Evolutionary conservation across 805 yeast species (phyloP), one percentile per base, ranked within the genome.

Genomic region (Spencermartinsiella europaea): DNA sequence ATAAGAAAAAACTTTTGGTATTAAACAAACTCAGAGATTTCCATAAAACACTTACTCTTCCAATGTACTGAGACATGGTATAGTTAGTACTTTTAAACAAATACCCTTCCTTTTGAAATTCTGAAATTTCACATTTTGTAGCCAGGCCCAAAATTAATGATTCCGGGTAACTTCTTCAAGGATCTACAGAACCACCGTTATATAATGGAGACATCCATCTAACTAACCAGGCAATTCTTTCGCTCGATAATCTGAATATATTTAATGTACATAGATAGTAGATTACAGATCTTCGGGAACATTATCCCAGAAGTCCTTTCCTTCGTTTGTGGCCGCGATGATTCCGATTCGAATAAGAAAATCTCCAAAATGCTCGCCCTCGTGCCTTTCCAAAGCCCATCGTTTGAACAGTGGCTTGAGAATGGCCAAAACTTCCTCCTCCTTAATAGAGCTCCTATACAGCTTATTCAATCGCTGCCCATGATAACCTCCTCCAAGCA

Each of bases 331-430:
- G 52, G 90, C 93, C 60, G 81, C 82, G 62, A 91, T 88, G 49
- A 87, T 77, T n/a, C 95, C 96, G 41, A 72, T 76, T 70, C 98
- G 81, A 54, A 91, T 76, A 54, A 85, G 78, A 73, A 85, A 91
- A 65, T 91, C 98, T 62, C 98, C 98, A 60, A 91, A 91, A 46
- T 87, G 96, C 67, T 91, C 98, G 48, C 88, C 91, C 7, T 89
- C 95, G 38, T 76, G 65, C 70, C 98, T 81, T 68, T 91, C 97
- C 57, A 85, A 70, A 36, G 96, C 83, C 96, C 97, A 91, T 68
- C 86, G 80, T 75, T 88, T 86, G 73, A 91, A 89, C 70, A 91
- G 69, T 25, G 96, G 95, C 64, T 79, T 82, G 66, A 91, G 74
- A 42, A 78, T 82, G 27, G 67, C 77, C 55, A 91, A 68, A 46